These are phyloP conservation scores for Paramecium caudatum DNA, from an alignment of 73 alveolate genomes.

Conservation along the genomic window DNA sequence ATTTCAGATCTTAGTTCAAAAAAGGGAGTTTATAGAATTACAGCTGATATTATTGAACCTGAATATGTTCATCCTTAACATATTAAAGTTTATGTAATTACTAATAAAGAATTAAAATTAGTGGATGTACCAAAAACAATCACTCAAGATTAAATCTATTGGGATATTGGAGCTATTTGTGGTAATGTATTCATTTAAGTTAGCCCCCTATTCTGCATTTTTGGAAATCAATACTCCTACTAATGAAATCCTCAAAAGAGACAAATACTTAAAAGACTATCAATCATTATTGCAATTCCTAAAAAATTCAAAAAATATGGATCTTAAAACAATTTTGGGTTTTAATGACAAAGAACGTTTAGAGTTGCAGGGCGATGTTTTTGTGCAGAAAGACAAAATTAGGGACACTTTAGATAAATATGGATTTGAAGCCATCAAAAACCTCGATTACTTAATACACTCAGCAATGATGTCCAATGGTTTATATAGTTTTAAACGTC, in stretches of 20 bases:
- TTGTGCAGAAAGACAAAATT: conserved; percentile 42
- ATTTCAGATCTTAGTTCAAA: background rate
- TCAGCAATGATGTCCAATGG: conserved; percentile 66
- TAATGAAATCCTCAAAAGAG: conserved; percentile 37
- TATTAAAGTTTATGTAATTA: conserved; percentile 35
- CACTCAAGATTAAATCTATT: background rate
- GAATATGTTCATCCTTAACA: conserved; percentile 62
- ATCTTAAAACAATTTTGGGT: conserved; percentile 55
- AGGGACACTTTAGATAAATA: conserved; percentile 15
- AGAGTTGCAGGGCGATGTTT: conserved; percentile 49
- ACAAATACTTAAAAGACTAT: conserved; percentile 55
- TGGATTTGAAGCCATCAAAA: conserved; percentile 37
- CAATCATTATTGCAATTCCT: background rate
- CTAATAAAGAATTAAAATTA: conserved; percentile 40
- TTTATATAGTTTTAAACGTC: conserved; percentile 43
- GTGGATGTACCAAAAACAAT: conserved; percentile 61
- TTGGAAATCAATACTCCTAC: conserved; percentile 56
- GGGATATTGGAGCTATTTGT: conserved; percentile 69
- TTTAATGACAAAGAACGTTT: conserved; percentile 49
- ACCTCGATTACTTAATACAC: conserved; percentile 47
- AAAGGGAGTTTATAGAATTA: conserved; percentile 61
- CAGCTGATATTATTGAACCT: conserved; percentile 65
- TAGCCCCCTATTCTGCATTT: conserved; percentile 56
- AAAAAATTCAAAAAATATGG: conserved; percentile 66
- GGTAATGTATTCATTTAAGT: background rate